Evolutionary conservation across 352 stramenopile species (phyloP), one percentile per base, ranked within the genome.

Genomic region (Phytophthora colocasiae): DNA sequence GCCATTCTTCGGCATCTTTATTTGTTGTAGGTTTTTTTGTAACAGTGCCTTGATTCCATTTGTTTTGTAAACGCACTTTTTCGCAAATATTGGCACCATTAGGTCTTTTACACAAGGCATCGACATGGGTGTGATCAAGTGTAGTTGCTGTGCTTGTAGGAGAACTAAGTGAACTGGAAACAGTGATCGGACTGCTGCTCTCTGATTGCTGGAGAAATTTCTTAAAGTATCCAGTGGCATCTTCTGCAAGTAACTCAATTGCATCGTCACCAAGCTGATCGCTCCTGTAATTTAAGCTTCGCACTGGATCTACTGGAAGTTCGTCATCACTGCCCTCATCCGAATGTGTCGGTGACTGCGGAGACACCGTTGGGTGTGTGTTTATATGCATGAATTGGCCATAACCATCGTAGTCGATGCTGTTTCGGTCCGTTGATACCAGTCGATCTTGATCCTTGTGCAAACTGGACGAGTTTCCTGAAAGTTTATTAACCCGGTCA

Each of bases 271-370:
- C 26, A 12, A 19, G 40, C 14, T 15, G 15, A 43, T 55, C 53
- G 45, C 59, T 44, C 14, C 17, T 43, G 51, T 70, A 57, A 3
- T 15, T 9, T 40, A 41, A 47, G 19, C 9, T 56, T 10, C n/a
- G 58, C 31, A 34, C 24, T 15, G 51, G 36, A 40, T 69, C 68
- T 5, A 73, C 45, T 19, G 61, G 45, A 32, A 72, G 29, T 47
- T 77, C 57, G 34, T 66, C 56, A 31, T 32, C 60, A 14, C 49
- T 68, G 29, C 48, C 19, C 44, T 72, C 38, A 15, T 63, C 38
- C 39, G 44, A 67, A 44, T 67, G 17, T 40, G 48, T 63, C 5
- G 49, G 63, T 52, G 58, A 36, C 15, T 50, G 9, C 2, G 44
- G 56, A 47, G 22, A 22, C 3, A 50, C 39, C n/a, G 40, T 22